Evolutionary conservation across 2,329 filamentous ascomycete species (phyloP), one percentile per base, ranked within the genome.

Genomic region (Apiospora phragmitis): DNA sequence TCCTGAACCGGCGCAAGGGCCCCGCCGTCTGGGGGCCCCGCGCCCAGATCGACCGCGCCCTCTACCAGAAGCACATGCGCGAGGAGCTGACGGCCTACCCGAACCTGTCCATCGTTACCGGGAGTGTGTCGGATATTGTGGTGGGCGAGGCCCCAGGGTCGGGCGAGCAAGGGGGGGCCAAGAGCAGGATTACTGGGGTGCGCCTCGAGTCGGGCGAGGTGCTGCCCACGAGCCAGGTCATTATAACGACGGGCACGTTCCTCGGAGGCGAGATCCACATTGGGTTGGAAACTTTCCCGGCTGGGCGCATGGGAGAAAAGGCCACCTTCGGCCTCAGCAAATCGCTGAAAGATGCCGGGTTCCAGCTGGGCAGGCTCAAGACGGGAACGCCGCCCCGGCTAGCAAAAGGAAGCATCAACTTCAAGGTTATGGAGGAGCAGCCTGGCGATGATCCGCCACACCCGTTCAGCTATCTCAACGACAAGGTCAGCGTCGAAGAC

Each of bases 241-340:
- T 99, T 32, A 98, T 99, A 75, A 98, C 96, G 0, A 99, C 96
- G 0, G 96, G 96, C 0, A 99, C 96, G 0, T 99, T 99, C 78
- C 83, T 99, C 6, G 93, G 95, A 14, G 96, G 95, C 24, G 96
- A 99, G 81, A 99, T 99, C 73, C 96, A 99, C 77, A 97, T 99
- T 72, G 96, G 94, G 0, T 84, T 98, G 9, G 89, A 97, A 69
- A 88, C 87, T 3, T 97, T 90, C 78, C 95, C 96, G 0, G 93
- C 96, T 0, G 96, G 96, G 1, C 90, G 96, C 11, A 94, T 99
- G 85, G 96, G 95, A 14, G 96, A 99, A 83, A 93, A 93, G 29
- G 95, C 96, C 0, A 98, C 96, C 0, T 94, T 94, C 77, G 95
- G 95, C 0, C 83, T 99, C 70, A 98, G 95, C 85, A 96, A 95